A percentile compares a stretch with the other conserved stretches of the same genome.
Conservation (phyloP, 2,329 filamentous ascomycete genomes). For the Trichoderma citrinoviride region DNA sequence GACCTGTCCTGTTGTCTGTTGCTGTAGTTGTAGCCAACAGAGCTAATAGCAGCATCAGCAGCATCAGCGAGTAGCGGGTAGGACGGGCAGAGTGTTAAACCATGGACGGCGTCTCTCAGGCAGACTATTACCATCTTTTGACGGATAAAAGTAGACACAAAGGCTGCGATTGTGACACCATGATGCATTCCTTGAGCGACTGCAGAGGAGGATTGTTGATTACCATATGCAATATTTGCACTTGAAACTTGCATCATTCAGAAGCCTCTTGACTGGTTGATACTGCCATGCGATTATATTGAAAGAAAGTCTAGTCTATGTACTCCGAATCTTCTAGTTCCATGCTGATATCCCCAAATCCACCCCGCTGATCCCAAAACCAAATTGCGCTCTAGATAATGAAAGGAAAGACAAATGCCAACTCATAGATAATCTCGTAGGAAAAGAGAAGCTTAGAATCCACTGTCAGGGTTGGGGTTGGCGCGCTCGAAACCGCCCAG, state of each 20-base stretch:
- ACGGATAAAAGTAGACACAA: too few species aligned
- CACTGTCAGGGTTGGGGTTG: conserved; percentile 43
- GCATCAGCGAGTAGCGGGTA: too few species aligned
- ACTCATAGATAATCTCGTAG: background rate
- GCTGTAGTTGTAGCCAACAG: too few species aligned
- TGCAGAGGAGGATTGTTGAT: too few species aligned
- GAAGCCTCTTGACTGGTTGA: background rate
- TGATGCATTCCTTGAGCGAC: too few species aligned
- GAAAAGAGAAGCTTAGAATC: conserved; percentile 30
- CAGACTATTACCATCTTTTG: too few species aligned
- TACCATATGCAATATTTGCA: background rate
- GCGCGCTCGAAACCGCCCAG: background rate
- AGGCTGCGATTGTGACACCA: too few species aligned
- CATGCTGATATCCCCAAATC: background rate
- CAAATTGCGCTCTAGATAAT: background rate
- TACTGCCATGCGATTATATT: background rate
- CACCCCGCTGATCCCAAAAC: background rate
- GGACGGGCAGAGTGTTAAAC: too few species aligned
- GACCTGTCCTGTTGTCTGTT: too few species aligned
- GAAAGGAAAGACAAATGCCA: background rate
- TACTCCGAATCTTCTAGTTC: background rate
- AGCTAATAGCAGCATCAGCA: too few species aligned
- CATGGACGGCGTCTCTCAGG: too few species aligned
- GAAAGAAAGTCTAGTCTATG: conserved; percentile 6
- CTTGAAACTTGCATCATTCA: background rate